Percentiles rank a stretch among this genome's conserved stretches.
Evolutionary conservation across 2,329 filamentous ascomycete species (phyloP).

Genomic region (Trichoderma gracile): DNA sequence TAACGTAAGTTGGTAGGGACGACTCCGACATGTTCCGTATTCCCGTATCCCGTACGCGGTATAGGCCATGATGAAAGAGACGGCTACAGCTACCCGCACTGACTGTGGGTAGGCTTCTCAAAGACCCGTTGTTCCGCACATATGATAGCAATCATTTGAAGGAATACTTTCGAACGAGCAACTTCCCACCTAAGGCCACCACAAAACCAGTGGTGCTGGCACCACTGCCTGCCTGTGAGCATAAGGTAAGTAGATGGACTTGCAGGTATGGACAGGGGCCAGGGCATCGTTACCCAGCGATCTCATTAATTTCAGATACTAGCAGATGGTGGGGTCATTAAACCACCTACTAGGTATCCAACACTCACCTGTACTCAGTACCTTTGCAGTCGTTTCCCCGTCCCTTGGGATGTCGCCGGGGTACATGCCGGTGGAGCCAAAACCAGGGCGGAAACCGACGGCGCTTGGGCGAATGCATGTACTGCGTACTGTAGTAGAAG

Average conservation of each 20-base stretch:
- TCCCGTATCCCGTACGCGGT: background rate
- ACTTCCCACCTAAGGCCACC: too few relatives aligned
- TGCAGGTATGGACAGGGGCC: constrained; percentile 1
- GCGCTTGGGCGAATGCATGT: background rate
- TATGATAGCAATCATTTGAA: too few relatives aligned
- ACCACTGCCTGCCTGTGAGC: background rate
- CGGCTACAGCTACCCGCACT: background rate
- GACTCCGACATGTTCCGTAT: background rate
- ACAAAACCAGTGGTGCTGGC: too few relatives aligned
- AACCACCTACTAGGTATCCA: background rate
- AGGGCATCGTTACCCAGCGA: constrained; percentile 10
- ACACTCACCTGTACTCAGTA: background rate
- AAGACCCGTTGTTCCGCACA: too few relatives aligned
- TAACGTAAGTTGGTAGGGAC: background rate
- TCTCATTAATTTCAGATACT: constrained; percentile 9
- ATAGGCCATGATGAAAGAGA: background rate
- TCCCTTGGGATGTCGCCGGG: too few relatives aligned
- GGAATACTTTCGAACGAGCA: too few relatives aligned
- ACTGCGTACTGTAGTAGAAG: background rate
- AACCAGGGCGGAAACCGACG: constrained; percentile 4
- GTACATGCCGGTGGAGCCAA: constrained; percentile 1
- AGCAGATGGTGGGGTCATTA: constrained; percentile 17
- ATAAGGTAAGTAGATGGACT: background rate
- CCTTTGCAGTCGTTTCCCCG: too few relatives aligned
- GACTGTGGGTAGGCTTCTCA: too few relatives aligned